Evolutionary conservation across 2,329 filamentous ascomycete species (phyloP), one percentile per base, ranked within the genome.

Genomic region (Phaeophleospora eucalypticola): DNA sequence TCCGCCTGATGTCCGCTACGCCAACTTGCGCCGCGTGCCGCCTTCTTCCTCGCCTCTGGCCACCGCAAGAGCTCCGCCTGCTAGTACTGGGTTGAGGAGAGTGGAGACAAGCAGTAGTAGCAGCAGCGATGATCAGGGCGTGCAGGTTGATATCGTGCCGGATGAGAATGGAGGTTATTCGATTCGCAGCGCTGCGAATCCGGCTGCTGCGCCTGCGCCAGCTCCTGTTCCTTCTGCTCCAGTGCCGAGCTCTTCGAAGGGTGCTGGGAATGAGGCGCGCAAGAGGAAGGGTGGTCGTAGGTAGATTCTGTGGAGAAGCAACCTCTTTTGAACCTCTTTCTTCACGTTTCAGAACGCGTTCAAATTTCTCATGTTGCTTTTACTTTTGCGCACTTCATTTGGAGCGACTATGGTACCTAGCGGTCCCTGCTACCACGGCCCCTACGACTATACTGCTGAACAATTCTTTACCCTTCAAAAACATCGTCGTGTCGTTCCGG

Each of bases 1-100:
- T 37, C 54, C 66, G 2, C 48, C 59, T 10, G 67, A 70, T 36
- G 55, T 71, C 24, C 49, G 59, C 2, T 72, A 64, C 45, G 54
- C 63, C 4, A 52, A 51, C 20, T 38, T 62, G 16, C 52, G 63
- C 6, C 55, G 64, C 27, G 56, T 54, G 24, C 60, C 62, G 7
- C 57, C 52, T 12, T 49, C 43, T 12, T 56, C 54, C 4, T 58
- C 55, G 6, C 58, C 56, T 15, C 43, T 62, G 17, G 59, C 58
- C 9, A 41, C 47, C n/a, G 15, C 45, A 45, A 24, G 33, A 46
- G 10, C 24, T 35, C 15, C 36, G 47, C 7, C 40, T 44, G 14
- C 42, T 41, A 17, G 36, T 33, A 58, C 53, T 39, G 54, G 46
- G 3, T 41, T 63, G 17, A 51, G 58, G 15, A 40, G 54, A 17